Base-by-base conservation (phyloP, 2,329 filamentous ascomycete species). In the Pseudonectria buxi region DNA sequence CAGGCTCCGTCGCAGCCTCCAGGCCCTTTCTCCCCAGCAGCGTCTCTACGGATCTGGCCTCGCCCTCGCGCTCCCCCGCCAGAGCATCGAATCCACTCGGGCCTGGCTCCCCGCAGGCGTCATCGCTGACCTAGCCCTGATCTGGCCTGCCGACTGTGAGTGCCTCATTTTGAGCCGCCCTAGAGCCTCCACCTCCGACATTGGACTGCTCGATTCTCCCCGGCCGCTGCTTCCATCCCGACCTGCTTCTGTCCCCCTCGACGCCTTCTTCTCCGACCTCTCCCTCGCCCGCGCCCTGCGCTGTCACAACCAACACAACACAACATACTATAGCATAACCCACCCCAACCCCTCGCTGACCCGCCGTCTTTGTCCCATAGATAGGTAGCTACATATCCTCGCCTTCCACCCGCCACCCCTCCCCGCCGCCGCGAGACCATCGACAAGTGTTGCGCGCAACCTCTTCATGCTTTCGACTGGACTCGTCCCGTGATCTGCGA, bases 71-170 rank as follows among this genome's bases (percentile, higher is more conserved):
- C 32, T 41, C 37, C 30, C 43, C 34, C 35, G 26, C 36, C 35
- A 32, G 32, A 44, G 35, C 40, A 40, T 39, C 39, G 43, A 43
- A 42, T 43, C 38, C 33, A 40, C 37, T 36, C 35, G 30, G 41
- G 38, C 39, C 32, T 37, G 40, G 44, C 36, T 36, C 40, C 53
- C 52, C 51, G 52, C 55, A 54, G 56, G 48, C 57, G 57, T 61
- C 55, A 60, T 59, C 51, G 55, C 58, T 61, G 59, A 61, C 59
- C 56, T 60, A 60, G 59, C 54, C 56, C 54, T 56, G 49, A 54
- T 37, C 47, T 55, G 47, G 46, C 49, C 49, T 46, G 47, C 47
- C 40, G 45, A 54, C 46, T 55, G 49, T 53, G 55, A 51, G 57
- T 59, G 51, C 54, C 56, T 59, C 56, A 58, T 51, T 58, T 59